Base-by-base conservation (phyloP, 768 basidiomycete species). In the Agaricus blazei region DNA sequence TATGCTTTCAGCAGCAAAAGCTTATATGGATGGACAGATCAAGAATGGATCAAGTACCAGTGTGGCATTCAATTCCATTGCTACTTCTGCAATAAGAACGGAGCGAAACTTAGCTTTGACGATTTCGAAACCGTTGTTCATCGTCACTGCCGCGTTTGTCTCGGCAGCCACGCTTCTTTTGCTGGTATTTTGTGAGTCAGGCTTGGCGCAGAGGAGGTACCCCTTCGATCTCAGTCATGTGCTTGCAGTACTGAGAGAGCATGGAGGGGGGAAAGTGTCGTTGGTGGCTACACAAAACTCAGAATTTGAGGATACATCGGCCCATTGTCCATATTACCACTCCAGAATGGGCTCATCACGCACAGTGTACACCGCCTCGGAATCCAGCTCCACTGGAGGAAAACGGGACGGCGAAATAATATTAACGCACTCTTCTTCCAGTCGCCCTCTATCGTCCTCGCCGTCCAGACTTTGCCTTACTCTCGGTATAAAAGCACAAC, bases 1-100 rank as follows among this genome's bases (percentile, higher is more conserved):
- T 44, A 44, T 57, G 38, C 41, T 51, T 37, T 57, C 56, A 14
- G 56, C 56, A 31, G 48, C 56, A 11, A 57, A 57, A 28, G 56
- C 56, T 28, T 57, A 45, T 37, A 51, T 40, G 12, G 56, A 57
- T 28, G 56, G 48, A 12, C 46, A 46, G 34, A 31, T 4, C 27
- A 55, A 55, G 40, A 36, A 9, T 37, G 54, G 54, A 15, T 23
- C 54, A 15, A 29, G 28, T 23, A 29, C 47, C 19, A 31, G 24
- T 4, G 38, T 41, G 14, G 9, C 47, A 29, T 55, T 55, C 28
- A 40, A 48, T 26, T 34, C 34, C 27, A 27, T 6, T 12, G 14
- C 46, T 24, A 23, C 49, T 23, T 37, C 47, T 9, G 54, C 47
- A 4, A 48, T 34, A 23, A 48, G 54, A 14, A 27, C 48, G 28